Evolutionary conservation across 352 stramenopile species (phyloP), one percentile per base, ranked within the genome.

Genomic region (Pythium periplocum): DNA sequence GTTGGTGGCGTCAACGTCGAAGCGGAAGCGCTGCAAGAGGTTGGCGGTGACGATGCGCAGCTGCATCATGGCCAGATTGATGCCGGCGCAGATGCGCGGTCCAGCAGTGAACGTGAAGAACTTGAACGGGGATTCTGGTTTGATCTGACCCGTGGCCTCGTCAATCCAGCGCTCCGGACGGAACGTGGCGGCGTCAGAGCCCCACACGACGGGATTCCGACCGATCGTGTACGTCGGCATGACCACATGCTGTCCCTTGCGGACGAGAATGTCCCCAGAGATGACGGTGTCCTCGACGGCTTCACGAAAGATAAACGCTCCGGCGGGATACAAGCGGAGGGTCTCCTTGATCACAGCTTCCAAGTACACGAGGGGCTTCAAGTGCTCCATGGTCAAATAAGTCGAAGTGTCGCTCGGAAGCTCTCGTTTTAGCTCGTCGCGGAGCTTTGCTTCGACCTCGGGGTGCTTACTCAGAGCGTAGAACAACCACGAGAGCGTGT

Each of bases 401-500:
- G 53, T 66, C 5, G 60, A 45, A 4, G 64, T 45, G 4, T 39
- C 33, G 4, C 31, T 5, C 3, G 46, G 46, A n/a, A 51, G 41
- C 33, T 42, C 12, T 5, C 33, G 33, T 6, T 9, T n/a, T 17
- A 87, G 57, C 42, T 88, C 78, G 30, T 75, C 57, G 2, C 67
- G 61, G 35, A 87, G 62, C 17, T 73, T 69, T 1, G 55, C 55
- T 37, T 67, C 46, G 1, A 85, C 72, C 30, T 76, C 55, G 10
- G 79, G 83, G 56, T 90, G 62, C 17, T 66, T 71, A 44, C 74
- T 75, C 8, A 94, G 62, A 57, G 79, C 72, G 48, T 84, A 75
- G 36, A 93, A 62, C 7, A 84, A 66, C 83, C 83, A 93, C 40
- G 62, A 70, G 30, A 93, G 47, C 26, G 80, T 78, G 52, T 53